A percentile compares a stretch with the other conserved stretches of the same genome.
Evolutionary conservation across 163 green algal species (phyloP).

Genomic region (Chlamydomonas reinhardtii): DNA sequence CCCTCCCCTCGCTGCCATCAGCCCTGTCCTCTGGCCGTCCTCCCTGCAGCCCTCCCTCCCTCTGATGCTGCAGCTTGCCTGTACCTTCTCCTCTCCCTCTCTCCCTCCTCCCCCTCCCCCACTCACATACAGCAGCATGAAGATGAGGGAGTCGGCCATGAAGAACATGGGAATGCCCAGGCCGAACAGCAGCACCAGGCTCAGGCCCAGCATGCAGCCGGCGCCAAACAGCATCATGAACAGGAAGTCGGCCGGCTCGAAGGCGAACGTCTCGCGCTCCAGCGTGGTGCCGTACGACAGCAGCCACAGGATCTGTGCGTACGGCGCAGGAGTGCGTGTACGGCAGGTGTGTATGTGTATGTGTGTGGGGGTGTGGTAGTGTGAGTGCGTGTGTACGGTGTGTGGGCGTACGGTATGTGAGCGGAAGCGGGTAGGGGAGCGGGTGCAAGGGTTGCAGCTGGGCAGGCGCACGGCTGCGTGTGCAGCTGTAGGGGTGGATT

Average conservation of each 20-base stretch:
- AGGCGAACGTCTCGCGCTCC: conserved; percentile 64
- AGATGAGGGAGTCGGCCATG: conserved; percentile 25
- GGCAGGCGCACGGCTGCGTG: too few species aligned
- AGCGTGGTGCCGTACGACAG: conserved; percentile 62
- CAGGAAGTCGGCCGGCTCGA: conserved; percentile 68
- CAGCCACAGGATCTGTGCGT: conserved; percentile 58
- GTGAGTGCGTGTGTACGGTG: too few species aligned
- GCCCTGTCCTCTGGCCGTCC: too few species aligned
- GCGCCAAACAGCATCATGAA: conserved; percentile 66
- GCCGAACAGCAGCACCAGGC: neutral
- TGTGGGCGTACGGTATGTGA: neutral
- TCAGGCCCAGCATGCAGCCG: neutral
- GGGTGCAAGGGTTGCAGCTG: too few species aligned
- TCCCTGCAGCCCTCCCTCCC: too few species aligned
- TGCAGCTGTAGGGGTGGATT: too few species aligned
- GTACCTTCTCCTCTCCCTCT: too few species aligned
- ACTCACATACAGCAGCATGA: conserved; percentile 58
- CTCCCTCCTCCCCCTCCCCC: too few species aligned
- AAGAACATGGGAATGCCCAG: conserved; percentile 35
- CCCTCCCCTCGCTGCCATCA: too few species aligned
- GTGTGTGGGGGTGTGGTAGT: neutral
- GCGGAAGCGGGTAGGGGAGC: neutral
- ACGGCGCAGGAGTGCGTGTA: too few species aligned
- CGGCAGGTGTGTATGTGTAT: neutral
- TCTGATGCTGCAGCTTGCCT: too few species aligned